Conservation (phyloP, 177 flowering plant species). For the Vitis hybrid region DNA sequence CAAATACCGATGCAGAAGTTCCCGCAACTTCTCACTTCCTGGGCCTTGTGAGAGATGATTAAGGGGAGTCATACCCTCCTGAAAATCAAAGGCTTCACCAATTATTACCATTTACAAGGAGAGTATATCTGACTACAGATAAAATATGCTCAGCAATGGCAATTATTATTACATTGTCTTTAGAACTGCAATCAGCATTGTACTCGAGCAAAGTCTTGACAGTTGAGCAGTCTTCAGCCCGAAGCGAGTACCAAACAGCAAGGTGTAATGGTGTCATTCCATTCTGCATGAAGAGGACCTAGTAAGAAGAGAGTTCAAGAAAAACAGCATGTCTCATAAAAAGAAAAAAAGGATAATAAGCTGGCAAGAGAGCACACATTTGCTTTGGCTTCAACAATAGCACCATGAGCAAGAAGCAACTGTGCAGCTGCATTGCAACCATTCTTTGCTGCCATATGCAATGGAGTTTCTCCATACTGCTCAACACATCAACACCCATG, state of each 20-base stretch:
- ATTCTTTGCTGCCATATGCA: slow-evolving; percentile 99
- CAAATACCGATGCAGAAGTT: slow-evolving; percentile 51
- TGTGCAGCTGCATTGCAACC: slow-evolving; percentile 78
- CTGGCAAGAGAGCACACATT: slow-evolving; percentile 48
- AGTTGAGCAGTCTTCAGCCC: slow-evolving; percentile 62
- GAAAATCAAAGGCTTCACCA: slow-evolving; percentile 11
- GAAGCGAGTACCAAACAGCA: slow-evolving; percentile 89
- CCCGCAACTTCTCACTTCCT: slow-evolving; percentile 63
- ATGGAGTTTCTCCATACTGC: slow-evolving; percentile 98
- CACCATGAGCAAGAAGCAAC: slow-evolving; percentile 83
- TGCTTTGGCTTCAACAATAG: slow-evolving; percentile 86
- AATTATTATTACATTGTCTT: slow-evolving; percentile 53
- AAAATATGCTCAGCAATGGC: neutral
- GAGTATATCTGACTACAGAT: neutral
- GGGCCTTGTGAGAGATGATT: slow-evolving; percentile 80
- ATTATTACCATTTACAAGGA: neutral
- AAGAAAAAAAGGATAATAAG: neutral
- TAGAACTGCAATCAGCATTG: slow-evolving; percentile 86
- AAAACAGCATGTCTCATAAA: neutral
- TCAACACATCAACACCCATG: slow-evolving; percentile 6
- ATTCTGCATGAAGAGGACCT: slow-evolving; percentile 53
- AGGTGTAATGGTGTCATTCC: slow-evolving; percentile 99
- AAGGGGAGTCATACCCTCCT: slow-evolving; percentile 91
- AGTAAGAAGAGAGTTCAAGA: neutral
- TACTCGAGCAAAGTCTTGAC: slow-evolving; percentile 75